Base-by-base conservation (phyloP, 768 basidiomycete species). In the Lentinus brumalis region DNA sequence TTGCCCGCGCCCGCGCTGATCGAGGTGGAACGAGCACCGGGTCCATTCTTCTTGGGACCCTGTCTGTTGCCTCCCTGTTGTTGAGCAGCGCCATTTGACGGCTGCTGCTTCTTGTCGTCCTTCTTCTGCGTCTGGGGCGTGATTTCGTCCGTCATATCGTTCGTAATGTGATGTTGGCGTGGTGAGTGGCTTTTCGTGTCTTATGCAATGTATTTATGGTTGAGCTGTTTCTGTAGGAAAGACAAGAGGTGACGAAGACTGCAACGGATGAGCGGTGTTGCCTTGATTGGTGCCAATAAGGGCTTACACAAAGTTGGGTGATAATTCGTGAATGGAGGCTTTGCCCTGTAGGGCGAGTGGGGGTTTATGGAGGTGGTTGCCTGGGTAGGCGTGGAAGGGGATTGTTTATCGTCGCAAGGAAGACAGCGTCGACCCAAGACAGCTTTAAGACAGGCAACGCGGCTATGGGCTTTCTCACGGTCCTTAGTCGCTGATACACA, bases 321-420 rank as follows among this genome's bases (percentile, higher is more conserved):
- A 73, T 72, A 67, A 66, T 47, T 59, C 53, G 65, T 57, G 62
- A 60, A 63, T 80, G 77, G 81, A 75, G 86, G 84, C 84, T 89
- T 86, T 91, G 89, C 91, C 91, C 89, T 89, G 91, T 82, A 79
- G 91, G 91, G 91, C 91, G 79, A 86, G 89, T 92, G 90, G 81
- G 86, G 77, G 71, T 71, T 77, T 73, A 80, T 80, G 79, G 78
- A 77, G 77, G 81, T 82, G 82, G 70, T 75, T 82, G 81, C 81
- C 81, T 82, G 68, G 78, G 70, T 73, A 80, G 81, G 81, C 81
- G 79, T 80, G 80, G 74, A 78, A 75, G 75, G 68, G 72, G 69
- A 79, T 76, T 73, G 78, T 76, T 78, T 76, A 75, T 75, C 70
- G 74, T 79, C 75, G 80, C 68, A 71, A 68, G 69, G 68, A 66